Conservation (phyloP, 2,329 filamentous ascomycete genomes). For the Cucurbitaria berberidis region DNA sequence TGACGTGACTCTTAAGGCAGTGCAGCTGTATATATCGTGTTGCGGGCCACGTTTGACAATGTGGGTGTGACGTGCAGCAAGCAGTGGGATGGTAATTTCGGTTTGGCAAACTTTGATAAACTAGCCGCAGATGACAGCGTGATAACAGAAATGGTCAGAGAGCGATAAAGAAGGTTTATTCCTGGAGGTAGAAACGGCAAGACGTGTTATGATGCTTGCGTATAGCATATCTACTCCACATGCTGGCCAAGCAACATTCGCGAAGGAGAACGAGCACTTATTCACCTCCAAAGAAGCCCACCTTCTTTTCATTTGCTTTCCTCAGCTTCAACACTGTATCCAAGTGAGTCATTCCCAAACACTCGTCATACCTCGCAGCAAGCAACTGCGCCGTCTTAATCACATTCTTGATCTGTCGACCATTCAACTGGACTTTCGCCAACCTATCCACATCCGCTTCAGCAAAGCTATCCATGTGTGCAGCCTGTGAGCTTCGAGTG, state of each 20-base stretch:
- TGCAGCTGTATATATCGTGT: too few species aligned
- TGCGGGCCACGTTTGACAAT: too few species aligned
- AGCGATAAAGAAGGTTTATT: too few species aligned
- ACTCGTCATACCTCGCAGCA: background rate
- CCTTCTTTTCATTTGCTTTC: background rate
- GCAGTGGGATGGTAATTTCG: too few species aligned
- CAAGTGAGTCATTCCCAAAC: background rate
- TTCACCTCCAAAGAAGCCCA: background rate
- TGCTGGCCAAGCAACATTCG: background rate
- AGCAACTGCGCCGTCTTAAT: constrained; percentile 17
- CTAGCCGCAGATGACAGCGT: too few species aligned
- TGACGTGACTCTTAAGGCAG: too few species aligned
- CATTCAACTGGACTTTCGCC: constrained; percentile 44
- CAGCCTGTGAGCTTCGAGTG: constrained; percentile 5
- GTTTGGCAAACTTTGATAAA: too few species aligned
- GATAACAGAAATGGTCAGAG: too few species aligned
- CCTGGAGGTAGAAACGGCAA: too few species aligned
- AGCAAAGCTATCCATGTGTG: constrained; percentile 28
- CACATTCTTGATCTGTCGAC: constrained; percentile 52
- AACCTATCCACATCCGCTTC: constrained; percentile 40
- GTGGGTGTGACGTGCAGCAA: too few species aligned
- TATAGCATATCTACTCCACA: background rate
- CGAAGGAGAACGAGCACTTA: background rate
- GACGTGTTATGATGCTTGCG: too few species aligned
- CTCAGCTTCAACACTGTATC: background rate